Conservation (phyloP, 106 monocot species). For the Vanilla planifolia region DNA sequence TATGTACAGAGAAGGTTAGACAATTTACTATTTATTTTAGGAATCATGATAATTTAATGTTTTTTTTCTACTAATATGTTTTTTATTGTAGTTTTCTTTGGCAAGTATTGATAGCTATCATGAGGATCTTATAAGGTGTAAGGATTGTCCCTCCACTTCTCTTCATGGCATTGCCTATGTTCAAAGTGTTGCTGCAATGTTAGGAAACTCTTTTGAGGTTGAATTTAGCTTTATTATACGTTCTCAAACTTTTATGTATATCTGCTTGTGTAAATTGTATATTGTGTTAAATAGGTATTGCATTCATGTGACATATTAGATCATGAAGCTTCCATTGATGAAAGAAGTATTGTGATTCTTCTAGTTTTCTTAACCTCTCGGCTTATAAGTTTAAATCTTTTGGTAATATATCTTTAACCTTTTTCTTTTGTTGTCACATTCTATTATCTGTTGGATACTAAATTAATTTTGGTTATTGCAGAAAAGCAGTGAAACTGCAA, state of each 20-base stretch:
- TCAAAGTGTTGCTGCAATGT: conserved; percentile 12
- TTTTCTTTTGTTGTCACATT: background rate
- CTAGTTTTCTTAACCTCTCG: conserved; percentile 39
- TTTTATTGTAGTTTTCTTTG: conserved; percentile 3
- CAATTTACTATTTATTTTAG: conserved; percentile 1
- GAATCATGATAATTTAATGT: background rate
- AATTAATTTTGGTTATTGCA: background rate
- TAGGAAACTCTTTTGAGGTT: conserved; percentile 36
- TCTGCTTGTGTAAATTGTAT: background rate
- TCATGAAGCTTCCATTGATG: conserved; percentile 28
- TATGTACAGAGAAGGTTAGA: conserved; percentile 2
- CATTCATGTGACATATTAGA: conserved; percentile 28
- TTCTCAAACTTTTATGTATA: background rate
- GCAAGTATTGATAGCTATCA: conserved; percentile 7
- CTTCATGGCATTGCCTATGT: conserved; percentile 13
- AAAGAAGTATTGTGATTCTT: conserved; percentile 35
- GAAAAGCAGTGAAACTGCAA: background rate
- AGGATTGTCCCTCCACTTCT: conserved; percentile 1
- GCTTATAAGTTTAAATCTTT: conserved; percentile 16
- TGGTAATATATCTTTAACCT: conserved; percentile 19
- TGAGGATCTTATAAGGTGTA: background rate
- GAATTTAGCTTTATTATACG: background rate
- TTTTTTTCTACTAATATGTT: conserved; percentile 1
- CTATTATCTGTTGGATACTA: background rate
- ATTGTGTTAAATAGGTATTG: conserved; percentile 19